Evolutionary conservation across 1,284 basidiomycete species (phyloP).

Genomic region (Leccinum proximum): DNA sequence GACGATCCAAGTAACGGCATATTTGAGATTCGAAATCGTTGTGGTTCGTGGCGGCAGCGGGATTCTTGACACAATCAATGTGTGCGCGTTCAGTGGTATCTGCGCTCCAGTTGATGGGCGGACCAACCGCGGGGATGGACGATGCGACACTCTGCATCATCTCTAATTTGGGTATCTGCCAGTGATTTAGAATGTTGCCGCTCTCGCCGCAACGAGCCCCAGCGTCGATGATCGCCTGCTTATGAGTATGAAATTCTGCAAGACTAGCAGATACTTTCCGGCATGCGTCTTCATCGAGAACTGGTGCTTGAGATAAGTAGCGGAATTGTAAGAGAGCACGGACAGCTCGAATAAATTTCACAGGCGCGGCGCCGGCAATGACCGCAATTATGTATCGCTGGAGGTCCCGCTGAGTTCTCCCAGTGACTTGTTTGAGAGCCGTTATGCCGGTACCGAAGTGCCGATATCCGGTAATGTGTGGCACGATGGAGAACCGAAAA

Average conservation of each 20-base stretch:
- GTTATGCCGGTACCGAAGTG: neutral
- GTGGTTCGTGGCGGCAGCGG: neutral
- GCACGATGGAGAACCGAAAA: neutral
- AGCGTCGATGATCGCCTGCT: neutral
- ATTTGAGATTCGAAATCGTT: too few species aligned
- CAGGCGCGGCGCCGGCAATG: neutral
- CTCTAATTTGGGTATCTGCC: neutral
- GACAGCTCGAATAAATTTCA: neutral
- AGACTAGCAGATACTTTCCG: neutral
- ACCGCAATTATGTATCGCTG: neutral
- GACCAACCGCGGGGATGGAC: neutral
- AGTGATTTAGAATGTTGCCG: neutral
- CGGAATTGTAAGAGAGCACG: neutral
- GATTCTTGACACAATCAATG: neutral
- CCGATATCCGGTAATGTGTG: neutral
- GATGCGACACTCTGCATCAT: neutral
- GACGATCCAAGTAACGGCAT: too few species aligned
- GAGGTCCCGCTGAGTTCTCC: neutral
- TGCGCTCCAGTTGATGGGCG: neutral
- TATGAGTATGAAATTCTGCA: neutral
- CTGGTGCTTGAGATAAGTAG: neutral
- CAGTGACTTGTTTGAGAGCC: neutral
- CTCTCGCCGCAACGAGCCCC: neutral
- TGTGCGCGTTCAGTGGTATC: neutral
- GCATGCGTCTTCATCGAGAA: neutral